Conservation (phyloP, 768 basidiomycete genomes). For the Solioccasus polychromus region DNA sequence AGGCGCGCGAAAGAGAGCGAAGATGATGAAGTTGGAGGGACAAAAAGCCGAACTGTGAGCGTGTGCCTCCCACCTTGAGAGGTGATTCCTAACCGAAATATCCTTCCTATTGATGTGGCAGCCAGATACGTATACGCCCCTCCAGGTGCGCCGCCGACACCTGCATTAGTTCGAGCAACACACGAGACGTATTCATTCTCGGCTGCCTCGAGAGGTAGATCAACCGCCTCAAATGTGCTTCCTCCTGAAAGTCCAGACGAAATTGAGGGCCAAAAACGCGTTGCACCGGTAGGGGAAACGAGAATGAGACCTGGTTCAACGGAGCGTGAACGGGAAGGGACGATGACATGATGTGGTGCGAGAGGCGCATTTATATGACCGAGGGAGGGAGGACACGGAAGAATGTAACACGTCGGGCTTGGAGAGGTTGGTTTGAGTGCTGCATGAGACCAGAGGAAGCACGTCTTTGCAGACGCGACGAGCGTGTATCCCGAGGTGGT, state of each 20-base stretch:
- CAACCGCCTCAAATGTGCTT: constrained; percentile 49
- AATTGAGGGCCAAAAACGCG: constrained; percentile 88
- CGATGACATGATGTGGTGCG: constrained; percentile 49
- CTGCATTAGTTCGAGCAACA: constrained; percentile 62
- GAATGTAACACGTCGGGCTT: constrained; percentile 77
- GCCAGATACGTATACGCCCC: constrained; percentile 44
- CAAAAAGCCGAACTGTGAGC: constrained; percentile 56
- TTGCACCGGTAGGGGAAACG: constrained; percentile 62
- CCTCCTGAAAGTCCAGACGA: constrained; percentile 82
- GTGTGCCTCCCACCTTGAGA: constrained; percentile 70
- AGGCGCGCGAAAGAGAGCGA: constrained; percentile 44
- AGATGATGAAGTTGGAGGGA: constrained; percentile 44
- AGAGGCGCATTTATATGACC: constrained; percentile 47
- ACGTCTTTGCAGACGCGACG: constrained; percentile 66
- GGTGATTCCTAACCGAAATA: constrained; percentile 63
- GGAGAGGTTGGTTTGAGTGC: constrained; percentile 57
- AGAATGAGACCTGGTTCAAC: constrained; percentile 85
- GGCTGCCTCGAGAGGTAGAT: constrained; percentile 42
- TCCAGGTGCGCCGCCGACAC: constrained; percentile 23
- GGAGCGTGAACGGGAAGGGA: constrained; percentile 53
- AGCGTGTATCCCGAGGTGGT: constrained; percentile 71
- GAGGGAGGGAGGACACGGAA: constrained; percentile 59
- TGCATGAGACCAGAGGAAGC: constrained; percentile 84
- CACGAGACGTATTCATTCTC: constrained; percentile 64
- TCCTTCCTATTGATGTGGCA: constrained; percentile 63